Evolutionary conservation across 805 yeast genomes (phyloP), one percentile per base, ranked within the genome.

Genomic region (Kluyveromyces nonfermentans): DNA sequence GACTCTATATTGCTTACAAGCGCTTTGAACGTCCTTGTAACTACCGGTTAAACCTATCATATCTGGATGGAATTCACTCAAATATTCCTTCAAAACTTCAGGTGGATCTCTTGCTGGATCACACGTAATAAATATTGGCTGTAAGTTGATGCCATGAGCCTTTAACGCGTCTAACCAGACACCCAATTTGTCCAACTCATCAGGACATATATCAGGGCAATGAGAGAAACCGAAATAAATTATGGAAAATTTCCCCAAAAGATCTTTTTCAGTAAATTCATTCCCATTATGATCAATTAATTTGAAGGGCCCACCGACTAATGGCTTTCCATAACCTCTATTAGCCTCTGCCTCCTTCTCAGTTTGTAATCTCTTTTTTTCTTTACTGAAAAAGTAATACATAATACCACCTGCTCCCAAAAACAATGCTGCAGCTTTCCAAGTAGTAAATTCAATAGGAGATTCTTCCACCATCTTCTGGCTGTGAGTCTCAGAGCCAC

Each of bases 191-290:
- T 93, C 98, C 47, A 93, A 74, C 63, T 93, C 98, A 63, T 93
- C 98, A 9, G 98, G 98, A 65, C 98, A 93, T 43, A 93, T 89
- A 65, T 93, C 98, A 6, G 98, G 98, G 67, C 98, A 93, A 66
- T 89, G 89, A 4, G 96, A 85, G 69, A 93, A 93, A 0, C 98
- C 98, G 66, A 93, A 93, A 63, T 93, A 93, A n/a, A 90, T 64
- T 37, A 93, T 69, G 9, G 90, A 78, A 64, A 88, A 93, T 60
- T 77, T 82, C 30, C 89, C 93, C 49, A 75, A 65, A 57, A 93
- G 68, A 53, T 90, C 73, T 49, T 85, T 71, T 21, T 87, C 79
- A 1, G 96, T 87, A 63, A 93, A 93, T 16, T 61, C 64, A 21
- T 82, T 65, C 33, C 89, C 88, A 42, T 87, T 66, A 30, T 75